Evolutionary conservation across 495 filamentous ascomycete species (phyloP), one percentile per base, ranked within the genome.

Genomic region (Talaromyces ruber): DNA sequence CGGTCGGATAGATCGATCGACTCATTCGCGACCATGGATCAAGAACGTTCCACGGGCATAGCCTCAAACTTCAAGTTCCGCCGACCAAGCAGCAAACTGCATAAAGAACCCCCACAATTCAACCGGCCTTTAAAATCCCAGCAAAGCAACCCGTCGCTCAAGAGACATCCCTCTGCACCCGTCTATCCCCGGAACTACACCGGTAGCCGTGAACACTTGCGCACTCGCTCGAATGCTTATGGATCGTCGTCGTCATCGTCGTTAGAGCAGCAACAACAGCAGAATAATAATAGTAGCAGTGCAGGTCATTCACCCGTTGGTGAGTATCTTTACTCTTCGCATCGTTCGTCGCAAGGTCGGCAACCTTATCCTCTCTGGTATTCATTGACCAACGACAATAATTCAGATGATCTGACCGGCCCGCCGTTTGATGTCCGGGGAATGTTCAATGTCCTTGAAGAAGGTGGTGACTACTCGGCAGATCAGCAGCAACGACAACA

Each of bases 81-180:
- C 43, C 77, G 78, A 18, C 66, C 72, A 53, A 79, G 75, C 55
- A 77, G 71, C 73, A 80, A 78, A 70, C 75, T 79, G 61, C 76
- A 78, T 67, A 80, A 80, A 66, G 77, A 81, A 32, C 67, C 76
- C 63, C 76, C 76, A 64, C 73, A 76, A 65, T 75, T 75, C 65
- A 72, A 65, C 60, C 53, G 63, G 1, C 73, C 75, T 59, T 71
- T 76, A 62, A 76, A 74, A 55, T 78, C 71, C 65, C 79, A 80
- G 64, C 72, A 77, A 64, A 81, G 72, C 68, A 69, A 66, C 63
- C 76, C 74, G 52, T 76, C 76, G 32, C 77, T 91, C 66, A 84
- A 85, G 71, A 82, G 87, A 72, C 84, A 87, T 75, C 87, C 87
- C 60, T 90, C 87, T 67, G 86, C 86, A 65, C 86, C 87, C 59